Percentiles rank a stretch among this genome's conserved stretches.
phyloP scores from a whole-genome alignment of 2,329 filamentous ascomycete species.

The Xylariaceae sp. region DNA sequence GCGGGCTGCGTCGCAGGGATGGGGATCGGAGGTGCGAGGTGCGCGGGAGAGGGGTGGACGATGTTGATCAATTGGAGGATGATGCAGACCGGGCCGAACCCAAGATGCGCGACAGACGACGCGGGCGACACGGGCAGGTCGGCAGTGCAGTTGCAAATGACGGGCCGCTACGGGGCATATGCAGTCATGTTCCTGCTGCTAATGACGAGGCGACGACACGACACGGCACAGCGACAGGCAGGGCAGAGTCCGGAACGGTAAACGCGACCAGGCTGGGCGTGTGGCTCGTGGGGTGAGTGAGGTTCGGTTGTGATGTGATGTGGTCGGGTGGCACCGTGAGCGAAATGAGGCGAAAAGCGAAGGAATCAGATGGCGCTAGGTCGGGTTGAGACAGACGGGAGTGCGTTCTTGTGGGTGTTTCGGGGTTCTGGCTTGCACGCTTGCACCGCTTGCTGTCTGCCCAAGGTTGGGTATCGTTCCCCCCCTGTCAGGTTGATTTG shows the following conservation, averaged over 20 bases:
- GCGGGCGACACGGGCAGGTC: neutral
- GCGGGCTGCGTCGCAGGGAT: too few species aligned
- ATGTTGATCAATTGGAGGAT: neutral
- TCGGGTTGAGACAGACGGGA: too few species aligned
- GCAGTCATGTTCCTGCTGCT: neutral
- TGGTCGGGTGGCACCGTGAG: neutral
- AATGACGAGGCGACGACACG: too few species aligned
- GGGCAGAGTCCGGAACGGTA: neutral
- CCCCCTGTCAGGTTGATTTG: too few species aligned
- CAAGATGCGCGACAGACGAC: neutral
- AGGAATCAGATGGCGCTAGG: neutral
- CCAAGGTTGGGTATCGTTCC: too few species aligned
- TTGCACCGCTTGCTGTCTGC: too few species aligned
- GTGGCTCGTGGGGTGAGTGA: slow-evolving; percentile 6
- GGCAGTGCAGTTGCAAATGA: neutral
- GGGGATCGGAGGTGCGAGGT: too few species aligned
- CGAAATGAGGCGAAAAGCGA: slow-evolving; percentile 3
- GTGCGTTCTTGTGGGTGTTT: too few species aligned
- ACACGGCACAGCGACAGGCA: neutral
- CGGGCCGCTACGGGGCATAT: neutral
- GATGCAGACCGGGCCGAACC: neutral
- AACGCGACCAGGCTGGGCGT: neutral
- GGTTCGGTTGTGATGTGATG: neutral
- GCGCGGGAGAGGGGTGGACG: neutral
- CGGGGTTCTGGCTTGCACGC: too few species aligned